Evolutionary conservation across 306 rosid species (phyloP).

Genomic region (Arachis stenosperma): DNA sequence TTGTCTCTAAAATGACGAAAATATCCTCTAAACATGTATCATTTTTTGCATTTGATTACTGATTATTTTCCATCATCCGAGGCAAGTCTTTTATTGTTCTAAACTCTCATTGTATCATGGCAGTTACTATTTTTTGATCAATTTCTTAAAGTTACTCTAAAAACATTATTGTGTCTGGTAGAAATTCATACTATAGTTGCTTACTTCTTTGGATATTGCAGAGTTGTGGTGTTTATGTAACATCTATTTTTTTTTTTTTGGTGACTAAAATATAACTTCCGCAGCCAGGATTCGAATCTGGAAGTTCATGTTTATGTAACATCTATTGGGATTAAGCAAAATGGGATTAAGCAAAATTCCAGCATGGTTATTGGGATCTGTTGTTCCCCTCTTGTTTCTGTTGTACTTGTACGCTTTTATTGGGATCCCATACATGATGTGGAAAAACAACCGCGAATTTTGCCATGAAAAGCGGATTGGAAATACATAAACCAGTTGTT

Average conservation of each 20-base stretch:
- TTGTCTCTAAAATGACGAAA: no score
- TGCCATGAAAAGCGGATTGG: no score
- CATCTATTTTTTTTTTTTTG: no score
- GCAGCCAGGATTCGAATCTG: no score
- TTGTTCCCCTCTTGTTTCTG: neutral
- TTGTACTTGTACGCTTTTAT: neutral
- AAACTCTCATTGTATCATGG: constrained; percentile 14
- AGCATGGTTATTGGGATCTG: no score
- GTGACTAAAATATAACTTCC: no score
- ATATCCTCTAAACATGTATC: neutral
- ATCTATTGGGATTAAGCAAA: no score
- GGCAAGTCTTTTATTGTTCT: constrained; percentile 55
- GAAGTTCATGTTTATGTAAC: no score
- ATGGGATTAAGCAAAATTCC: no score
- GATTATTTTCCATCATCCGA: constrained; percentile 54
- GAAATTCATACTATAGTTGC: neutral
- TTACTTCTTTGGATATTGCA: constrained; percentile 20
- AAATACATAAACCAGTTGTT: no score
- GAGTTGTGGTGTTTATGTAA: constrained; percentile 9
- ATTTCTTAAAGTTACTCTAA: constrained; percentile 11
- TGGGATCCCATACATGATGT: no score
- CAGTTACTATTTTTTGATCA: constrained; percentile 19
- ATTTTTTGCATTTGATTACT: constrained; percentile 17
- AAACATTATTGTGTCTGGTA: neutral
- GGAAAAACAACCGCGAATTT: no score